Base-by-base conservation (phyloP, 2,329 filamentous ascomycete genomes). In the Epichloe typhina region DNA sequence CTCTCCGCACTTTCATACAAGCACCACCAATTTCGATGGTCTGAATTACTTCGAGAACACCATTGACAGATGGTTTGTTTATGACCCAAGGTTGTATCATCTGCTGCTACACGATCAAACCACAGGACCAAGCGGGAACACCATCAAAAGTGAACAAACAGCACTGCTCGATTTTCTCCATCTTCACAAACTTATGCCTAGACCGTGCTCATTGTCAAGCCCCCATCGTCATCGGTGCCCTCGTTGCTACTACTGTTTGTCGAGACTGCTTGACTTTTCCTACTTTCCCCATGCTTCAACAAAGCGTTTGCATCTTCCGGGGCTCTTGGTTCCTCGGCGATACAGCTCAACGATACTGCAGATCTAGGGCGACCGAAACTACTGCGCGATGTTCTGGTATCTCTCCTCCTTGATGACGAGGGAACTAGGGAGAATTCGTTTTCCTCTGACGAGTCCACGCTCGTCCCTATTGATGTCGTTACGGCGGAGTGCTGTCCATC, bases 301-400 rank as follows among this genome's bases (percentile, higher is more conserved):
- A 31, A 15, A 17, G 12, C 12, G 17, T 35, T 15, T 33, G 40
- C 36, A 36, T 47, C 42, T 33, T 49, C 52, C n/a, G 39, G 53
- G 23, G 61, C 56, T 50, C 63, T 68, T 6, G 68, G 64, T 45
- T 70, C 69, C 55, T 76, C 73, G 2, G 68, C 67, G 47, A 76
- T 76, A 15, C 72, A 68, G 7, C 70, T 66, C 5, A 76, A 63
- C 3, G 72, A 74, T 4, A 63, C 59, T n/a, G 61, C 60, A 21
- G 69, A 67, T 51, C 61, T 62, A n/a, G 62, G 64, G 23, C 67
- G 66, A n/a, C 58, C 59, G 39, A 64, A 58, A 40, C 65, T 64
- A 48, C 63, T 59, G 33, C 64, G 59, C 5, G 67, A 68, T 26
- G 57, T 51, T 37, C 65, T 61, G 23, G 59, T 61, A 43, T 65